Evolutionary conservation across 2,329 filamentous ascomycete genomes (phyloP), one percentile per base, ranked within the genome.

Genomic region (Trichoderma endophyticum): DNA sequence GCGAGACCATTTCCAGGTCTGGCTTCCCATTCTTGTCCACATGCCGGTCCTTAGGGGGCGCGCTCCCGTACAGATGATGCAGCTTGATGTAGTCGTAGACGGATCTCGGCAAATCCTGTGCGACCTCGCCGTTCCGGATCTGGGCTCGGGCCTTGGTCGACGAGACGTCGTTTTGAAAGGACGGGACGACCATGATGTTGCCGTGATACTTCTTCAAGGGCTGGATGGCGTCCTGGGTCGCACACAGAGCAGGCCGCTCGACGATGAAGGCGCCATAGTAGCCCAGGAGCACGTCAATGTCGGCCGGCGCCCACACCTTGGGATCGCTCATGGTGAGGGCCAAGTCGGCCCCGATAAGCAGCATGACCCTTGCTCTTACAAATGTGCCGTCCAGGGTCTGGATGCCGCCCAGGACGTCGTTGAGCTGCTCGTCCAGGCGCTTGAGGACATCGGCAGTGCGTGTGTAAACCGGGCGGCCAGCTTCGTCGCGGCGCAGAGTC

Each of bases 351-450:
- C 94, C 94, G 7, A 93, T 93, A 36, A 97, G 86, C 54, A 97
- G 86, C 68, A 92, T 90, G 74, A 97, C 92, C 68, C 89, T 89
- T 14, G 92, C 90, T 26, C 81, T 81, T 56, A 85, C 88, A 79
- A 88, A 90, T 75, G 86, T 88, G 72, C 84, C 83, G 70, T 93
- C 93, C 75, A 86, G 84, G 36, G 86, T 87, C 76, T 91, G 86
- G 34, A 95, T 89, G 11, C 94, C 94, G 6, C 93, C 93, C 51
- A 92, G 91, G 24, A 92, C 87, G 26, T 87, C 86, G 79, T 97
- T 97, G 79, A 97, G 92, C 81, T 97, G 93, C 78, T 94, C 82
- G 74, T 95, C 90, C 76, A 97, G 94, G 81, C 97, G 93, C 78
- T 95, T 92, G 65, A 97, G 85, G 51, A 97, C 94, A 77, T 92